phyloP scores from a whole-genome alignment of 2,329 filamentous ascomycete genomes.

The Chaetomiaceae sp. region DNA sequence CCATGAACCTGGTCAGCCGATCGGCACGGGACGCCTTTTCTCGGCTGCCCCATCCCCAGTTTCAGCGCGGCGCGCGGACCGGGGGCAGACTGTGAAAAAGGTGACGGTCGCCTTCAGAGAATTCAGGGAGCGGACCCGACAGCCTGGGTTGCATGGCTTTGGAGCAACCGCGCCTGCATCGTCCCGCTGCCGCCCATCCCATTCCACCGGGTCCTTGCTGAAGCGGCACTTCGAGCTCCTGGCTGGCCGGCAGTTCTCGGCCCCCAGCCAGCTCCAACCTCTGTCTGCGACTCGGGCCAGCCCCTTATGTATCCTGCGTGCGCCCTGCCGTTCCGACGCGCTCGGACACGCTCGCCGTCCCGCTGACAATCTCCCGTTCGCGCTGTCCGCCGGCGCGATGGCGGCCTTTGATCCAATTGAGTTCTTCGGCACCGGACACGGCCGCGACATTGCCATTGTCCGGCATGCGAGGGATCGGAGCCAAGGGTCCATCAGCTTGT shows the following conservation, averaged over 20 bases:
- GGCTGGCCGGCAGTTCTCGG: too few species aligned
- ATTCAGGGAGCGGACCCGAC: slow-evolving; percentile 3
- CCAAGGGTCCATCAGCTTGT: slow-evolving; percentile 1
- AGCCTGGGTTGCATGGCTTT: background rate
- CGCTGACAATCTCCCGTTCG: too few species aligned
- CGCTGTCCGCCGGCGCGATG: too few species aligned
- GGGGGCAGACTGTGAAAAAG: background rate
- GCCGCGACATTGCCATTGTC: background rate
- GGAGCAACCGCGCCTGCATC: background rate
- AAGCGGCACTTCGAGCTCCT: too few species aligned
- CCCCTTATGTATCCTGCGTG: too few species aligned
- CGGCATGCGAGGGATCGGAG: background rate
- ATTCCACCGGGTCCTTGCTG: background rate
- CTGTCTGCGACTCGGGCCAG: too few species aligned
- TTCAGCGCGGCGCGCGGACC: slow-evolving; percentile 1
- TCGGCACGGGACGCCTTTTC: too few species aligned
- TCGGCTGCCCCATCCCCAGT: too few species aligned
- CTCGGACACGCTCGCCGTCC: too few species aligned
- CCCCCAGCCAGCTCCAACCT: too few species aligned
- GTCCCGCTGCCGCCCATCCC: background rate
- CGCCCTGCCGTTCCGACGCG: too few species aligned
- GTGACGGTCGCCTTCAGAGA: background rate
- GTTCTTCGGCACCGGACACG: slow-evolving; percentile 5
- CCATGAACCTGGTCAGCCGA: too few species aligned
- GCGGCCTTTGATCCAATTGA: slow-evolving; percentile 8